Conservation (phyloP, 179 eudicot genomes). For the Amaranthus tricolor region DNA sequence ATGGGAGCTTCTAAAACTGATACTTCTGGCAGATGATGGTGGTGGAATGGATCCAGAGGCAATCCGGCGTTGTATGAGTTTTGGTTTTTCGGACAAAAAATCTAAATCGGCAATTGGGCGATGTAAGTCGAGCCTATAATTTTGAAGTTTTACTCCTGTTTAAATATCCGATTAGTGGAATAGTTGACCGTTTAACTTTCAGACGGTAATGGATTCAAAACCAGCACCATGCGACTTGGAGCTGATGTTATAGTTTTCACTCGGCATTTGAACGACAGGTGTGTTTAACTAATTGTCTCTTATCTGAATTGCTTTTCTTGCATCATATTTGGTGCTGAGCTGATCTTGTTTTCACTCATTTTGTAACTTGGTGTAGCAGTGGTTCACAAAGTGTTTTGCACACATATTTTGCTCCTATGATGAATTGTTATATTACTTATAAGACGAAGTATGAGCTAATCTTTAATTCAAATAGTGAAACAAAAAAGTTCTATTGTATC, state of each 20-base stretch:
- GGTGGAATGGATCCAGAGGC: conserved; percentile 21
- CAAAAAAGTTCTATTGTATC: too few species aligned
- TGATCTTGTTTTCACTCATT: too few species aligned
- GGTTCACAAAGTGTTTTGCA: neutral
- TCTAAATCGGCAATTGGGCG: conserved; percentile 14
- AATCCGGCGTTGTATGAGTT: conserved; percentile 15
- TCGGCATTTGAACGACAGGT: conserved; percentile 50
- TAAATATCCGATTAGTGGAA: neutral
- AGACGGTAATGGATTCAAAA: conserved; percentile 99
- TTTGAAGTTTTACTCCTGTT: neutral
- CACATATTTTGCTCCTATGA: too few species aligned
- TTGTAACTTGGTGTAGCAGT: too few species aligned
- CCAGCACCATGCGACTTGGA: conserved; percentile 93
- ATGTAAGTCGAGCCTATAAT: conserved; percentile 8
- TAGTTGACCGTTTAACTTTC: conserved; percentile 37
- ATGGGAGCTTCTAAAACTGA: neutral
- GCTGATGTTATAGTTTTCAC: conserved; percentile 89
- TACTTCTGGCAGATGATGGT: conserved; percentile 14
- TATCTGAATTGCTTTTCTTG: too few species aligned
- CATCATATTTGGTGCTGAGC: too few species aligned
- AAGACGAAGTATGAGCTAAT: too few species aligned
- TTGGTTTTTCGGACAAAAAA: conserved; percentile 16
- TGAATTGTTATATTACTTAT: too few species aligned
- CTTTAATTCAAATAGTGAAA: too few species aligned
- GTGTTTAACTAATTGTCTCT: neutral